Evolutionary conservation across 495 filamentous ascomycete species (phyloP), one percentile per base, ranked within the genome.

Genomic region (Thermothielavioides terrestris): DNA sequence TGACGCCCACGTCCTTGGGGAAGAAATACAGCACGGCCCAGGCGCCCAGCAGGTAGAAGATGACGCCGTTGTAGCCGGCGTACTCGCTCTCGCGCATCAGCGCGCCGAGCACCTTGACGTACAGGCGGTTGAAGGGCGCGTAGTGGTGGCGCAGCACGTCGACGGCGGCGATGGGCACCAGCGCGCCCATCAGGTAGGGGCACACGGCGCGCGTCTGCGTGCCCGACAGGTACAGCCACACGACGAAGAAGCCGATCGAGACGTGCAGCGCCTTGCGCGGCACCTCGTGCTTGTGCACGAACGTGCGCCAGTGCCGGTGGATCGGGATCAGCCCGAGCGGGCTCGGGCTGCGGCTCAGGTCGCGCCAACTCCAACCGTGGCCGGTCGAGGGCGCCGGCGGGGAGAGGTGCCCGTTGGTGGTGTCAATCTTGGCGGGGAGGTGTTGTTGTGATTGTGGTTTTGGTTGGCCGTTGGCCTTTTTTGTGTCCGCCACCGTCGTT

Each of bases 41-140:
- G 18, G 89, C 83, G 12, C 92, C 92, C 10, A 94, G 77, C 6
- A 99, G 78, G 60, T 96, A 99, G 77, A 86, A 95, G 47, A 99
- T 90, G 45, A 96, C 91, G 34, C 92, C 92, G 62, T 99, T 99
- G 73, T 85, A 97, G 28, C 87, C 86, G 14, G 78, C 71, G 46
- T 89, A 94, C 68, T 99, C 92, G 46, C 82, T 87, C 72, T 99
- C 92, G 46, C 92, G 85, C 92, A 99, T 99, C 49, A 97, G 73
- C 12, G 89, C 86, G 28, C 92, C 92, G 17, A 95, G 60, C 30
- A 78, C 79, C 25, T 76, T 78, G 51, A 95, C 90, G 62, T 99
- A 99, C 25, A 96, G 55, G 20, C 80, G 77, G 64, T 99, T 99
- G 63, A 99, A 77, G 2, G 79, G 74, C 30, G 82, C 79, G 48